Evolutionary conservation across 805 yeast genomes (phyloP).

Genomic region (Metschnikowia similis): DNA sequence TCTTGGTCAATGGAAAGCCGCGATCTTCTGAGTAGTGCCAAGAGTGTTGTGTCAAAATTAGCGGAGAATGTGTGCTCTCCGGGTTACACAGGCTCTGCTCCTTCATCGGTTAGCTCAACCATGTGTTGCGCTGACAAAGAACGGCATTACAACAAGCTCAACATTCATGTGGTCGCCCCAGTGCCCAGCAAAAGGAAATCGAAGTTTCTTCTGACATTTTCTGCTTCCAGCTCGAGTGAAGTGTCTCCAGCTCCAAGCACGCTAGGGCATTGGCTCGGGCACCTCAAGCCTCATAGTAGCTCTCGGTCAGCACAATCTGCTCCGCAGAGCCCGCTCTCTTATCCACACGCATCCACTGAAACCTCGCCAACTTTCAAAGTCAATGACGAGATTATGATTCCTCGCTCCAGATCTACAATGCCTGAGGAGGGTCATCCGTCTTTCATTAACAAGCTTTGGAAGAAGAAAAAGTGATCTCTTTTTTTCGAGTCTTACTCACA

Average conservation of each 20-base stretch:
- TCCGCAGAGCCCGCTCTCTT: conserved; percentile 13
- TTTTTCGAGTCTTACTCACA: not conserved
- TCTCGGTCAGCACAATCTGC: conserved; percentile 12
- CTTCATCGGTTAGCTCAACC: not conserved
- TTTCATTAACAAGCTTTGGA: conserved; percentile 19
- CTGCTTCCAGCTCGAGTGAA: conserved; percentile 10
- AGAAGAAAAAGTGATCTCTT: conserved; percentile 13
- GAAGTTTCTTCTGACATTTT: conserved; percentile 8
- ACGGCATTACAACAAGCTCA: not conserved
- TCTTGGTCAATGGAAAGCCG: not conserved
- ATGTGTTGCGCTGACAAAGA: not conserved
- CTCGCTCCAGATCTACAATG: conserved; percentile 7
- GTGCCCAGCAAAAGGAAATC: conserved; percentile 11
- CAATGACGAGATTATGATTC: conserved; percentile 4
- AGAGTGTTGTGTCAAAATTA: not conserved
- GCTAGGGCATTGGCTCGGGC: conserved; percentile 5
- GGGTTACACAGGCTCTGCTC: not conserved
- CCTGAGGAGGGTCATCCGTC: conserved; percentile 10
- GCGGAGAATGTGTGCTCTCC: not conserved
- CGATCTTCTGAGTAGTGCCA: not conserved
- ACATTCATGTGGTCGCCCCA: conserved; percentile 7
- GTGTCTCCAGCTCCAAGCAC: conserved; percentile 8
- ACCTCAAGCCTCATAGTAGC: conserved; percentile 10
- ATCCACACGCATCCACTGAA: conserved; percentile 5
- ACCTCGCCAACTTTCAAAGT: conserved; percentile 5